Base-by-base conservation (phyloP, 2,329 filamentous ascomycete species). In the Cercospora citrullina region DNA sequence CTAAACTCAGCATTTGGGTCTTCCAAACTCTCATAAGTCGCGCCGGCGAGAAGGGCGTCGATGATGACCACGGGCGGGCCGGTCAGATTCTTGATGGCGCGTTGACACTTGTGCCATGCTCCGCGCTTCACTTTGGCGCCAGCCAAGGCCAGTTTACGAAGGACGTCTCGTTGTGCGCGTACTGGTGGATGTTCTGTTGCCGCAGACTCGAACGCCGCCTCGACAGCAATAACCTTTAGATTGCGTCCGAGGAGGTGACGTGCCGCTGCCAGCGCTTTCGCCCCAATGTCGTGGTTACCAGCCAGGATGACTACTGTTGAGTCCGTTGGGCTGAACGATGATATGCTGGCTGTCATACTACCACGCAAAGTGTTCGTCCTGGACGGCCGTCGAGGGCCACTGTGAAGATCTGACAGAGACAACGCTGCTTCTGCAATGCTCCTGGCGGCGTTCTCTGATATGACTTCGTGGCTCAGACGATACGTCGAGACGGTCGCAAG, bases 211-310 rank as follows among this genome's bases (percentile, higher is more conserved):
- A 94, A 88, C 0, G 93, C 92, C 3, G 96, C 88, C 7, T 98
- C 85, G 69, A 93, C 95, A 6, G 97, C 85, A 57, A 96, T 87
- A 42, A 96, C 89, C 65, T 92, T 90, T 64, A 92, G 83, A 21
- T 91, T 91, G 71, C 94, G 91, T 76, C 94, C 94, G 62, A 92
- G 89, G 8, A 98, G 86, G 78, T 98, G 94, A 4, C 95, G 88
- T 30, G 90, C 93, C 4, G 93, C 93, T 14, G 93, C 91, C 63
- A 98, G 85, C 3, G 93, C 93, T 67, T 94, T 87, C 42, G 92
- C 90, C 45, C 94, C 94, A 0, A 90, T 93, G 72, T 93, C 93
- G 79, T 97, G 94, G 79, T 97, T 98, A n/a, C 95, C 94, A 0
- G 92, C 94, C n/a, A 98, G 84, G 6, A 98, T 87, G 23, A 96